phyloP scores from a whole-genome alignment of 305 asterid genomes.

The Caryopteris hybrid region DNA sequence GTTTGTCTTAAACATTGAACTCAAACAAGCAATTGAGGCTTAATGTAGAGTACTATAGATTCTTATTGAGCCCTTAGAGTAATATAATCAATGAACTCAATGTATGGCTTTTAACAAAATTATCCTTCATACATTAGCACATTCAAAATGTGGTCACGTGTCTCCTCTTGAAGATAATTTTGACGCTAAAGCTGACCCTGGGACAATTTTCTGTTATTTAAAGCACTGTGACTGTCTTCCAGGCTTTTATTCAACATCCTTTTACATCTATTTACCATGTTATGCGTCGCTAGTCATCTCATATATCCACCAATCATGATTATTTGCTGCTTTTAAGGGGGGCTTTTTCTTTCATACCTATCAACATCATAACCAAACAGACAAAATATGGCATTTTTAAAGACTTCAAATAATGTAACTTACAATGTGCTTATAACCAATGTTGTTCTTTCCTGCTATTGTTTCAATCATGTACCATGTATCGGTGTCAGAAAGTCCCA shows the following conservation, averaged over 20 bases:
- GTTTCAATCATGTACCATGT: slow-evolving; percentile 23
- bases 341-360: background rate
- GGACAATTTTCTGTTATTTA: background rate
- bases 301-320: no score
- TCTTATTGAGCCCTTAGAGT: no score
- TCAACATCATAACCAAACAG: background rate
- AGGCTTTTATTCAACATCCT: background rate
- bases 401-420: background rate
- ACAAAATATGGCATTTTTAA: background rate
- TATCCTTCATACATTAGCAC: no score
- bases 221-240: background rate
- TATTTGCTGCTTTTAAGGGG: no score
- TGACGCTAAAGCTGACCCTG: background rate
- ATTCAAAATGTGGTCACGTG: no score
- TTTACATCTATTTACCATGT: background rate
- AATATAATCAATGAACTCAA: no score
- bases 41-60: background rate
- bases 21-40: background rate
- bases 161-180: no score
- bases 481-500: slow-evolving; percentile 23
- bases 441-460: slow-evolving; percentile 23
- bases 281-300: background rate
- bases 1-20: background rate
- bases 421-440: slow-evolving; percentile 25
- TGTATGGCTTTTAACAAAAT: no score